Percentiles rank a stretch among this genome's conserved stretches.
Conservation (phyloP, 2,329 filamentous ascomycete genomes). For the Phaeoacremonium minimum region DNA sequence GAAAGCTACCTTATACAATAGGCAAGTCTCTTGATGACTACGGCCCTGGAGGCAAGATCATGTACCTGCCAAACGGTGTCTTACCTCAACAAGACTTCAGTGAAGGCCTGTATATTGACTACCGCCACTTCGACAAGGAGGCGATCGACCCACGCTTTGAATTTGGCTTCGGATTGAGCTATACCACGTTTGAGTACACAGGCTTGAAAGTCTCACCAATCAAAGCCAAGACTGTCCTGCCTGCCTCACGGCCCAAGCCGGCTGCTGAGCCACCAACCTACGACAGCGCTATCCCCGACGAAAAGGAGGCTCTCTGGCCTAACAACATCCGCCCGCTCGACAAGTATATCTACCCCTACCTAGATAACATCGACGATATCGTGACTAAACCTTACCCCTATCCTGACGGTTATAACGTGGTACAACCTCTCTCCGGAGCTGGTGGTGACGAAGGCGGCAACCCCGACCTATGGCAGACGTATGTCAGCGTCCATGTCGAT, state of each 20-base stretch:
- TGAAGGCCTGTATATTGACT: slow-evolving; percentile 84
- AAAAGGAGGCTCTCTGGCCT: slow-evolving; percentile 58
- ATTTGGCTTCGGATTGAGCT: slow-evolving; percentile 83
- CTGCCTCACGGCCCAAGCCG: slow-evolving; percentile 31
- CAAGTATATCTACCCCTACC: slow-evolving; percentile 73
- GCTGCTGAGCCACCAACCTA: slow-evolving; percentile 51
- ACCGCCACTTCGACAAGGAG: slow-evolving; percentile 80
- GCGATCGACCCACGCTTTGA: slow-evolving; percentile 73
- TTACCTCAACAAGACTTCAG: slow-evolving; percentile 78
- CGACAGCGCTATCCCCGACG: slow-evolving; percentile 47
- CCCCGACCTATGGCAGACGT: slow-evolving; percentile 57
- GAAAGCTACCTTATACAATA: slow-evolving; percentile 85
- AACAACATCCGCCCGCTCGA: slow-evolving; percentile 53
- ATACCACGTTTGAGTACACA: slow-evolving; percentile 66
- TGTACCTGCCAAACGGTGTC: slow-evolving; percentile 64
- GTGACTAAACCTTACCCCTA: slow-evolving; percentile 38
- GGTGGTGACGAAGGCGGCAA: slow-evolving; percentile 68
- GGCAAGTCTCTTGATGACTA: slow-evolving; percentile 72
- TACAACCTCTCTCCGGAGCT: slow-evolving; percentile 51
- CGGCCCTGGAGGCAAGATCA: slow-evolving; percentile 64
- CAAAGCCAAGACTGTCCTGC: slow-evolving; percentile 39
- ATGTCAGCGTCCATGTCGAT: slow-evolving; percentile 44
- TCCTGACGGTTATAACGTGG: slow-evolving; percentile 49
- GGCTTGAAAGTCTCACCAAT: slow-evolving; percentile 42
- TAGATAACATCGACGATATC: slow-evolving; percentile 44